These are phyloP conservation scores for Ramaria sp. DNA, from an alignment of 768 basidiomycete genomes.

Conservation along the genomic window DNA sequence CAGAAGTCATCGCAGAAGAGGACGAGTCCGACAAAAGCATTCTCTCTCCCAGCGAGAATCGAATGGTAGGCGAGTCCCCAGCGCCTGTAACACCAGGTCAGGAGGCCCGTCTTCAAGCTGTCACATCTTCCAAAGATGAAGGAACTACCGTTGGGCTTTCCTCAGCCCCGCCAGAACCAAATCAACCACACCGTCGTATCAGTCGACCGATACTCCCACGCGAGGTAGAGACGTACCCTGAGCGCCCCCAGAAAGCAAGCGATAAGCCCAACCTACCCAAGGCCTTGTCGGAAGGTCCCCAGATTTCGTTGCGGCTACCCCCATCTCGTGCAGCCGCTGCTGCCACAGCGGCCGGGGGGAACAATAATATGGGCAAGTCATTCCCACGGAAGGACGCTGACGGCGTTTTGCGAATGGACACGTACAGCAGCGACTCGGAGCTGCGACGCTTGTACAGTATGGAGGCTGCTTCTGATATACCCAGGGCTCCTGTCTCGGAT, in stretches of 20 bases:
- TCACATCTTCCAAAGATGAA: not conserved
- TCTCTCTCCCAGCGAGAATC: slow-evolving; percentile 29
- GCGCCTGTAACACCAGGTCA: slow-evolving; percentile 16
- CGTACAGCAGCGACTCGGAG: not conserved
- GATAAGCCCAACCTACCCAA: not conserved
- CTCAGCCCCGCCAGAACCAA: slow-evolving; percentile 44
- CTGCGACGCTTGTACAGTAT: not conserved
- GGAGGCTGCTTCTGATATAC: not conserved
- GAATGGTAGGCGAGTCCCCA: slow-evolving; percentile 36
- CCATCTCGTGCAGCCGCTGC: not conserved
- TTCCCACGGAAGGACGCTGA: not conserved
- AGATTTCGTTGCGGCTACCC: not conserved
- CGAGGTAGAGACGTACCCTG: not conserved
- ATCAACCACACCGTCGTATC: slow-evolving; percentile 21
- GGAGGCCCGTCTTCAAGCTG: not conserved
- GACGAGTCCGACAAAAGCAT: slow-evolving; percentile 10
- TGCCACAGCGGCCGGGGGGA: not conserved
- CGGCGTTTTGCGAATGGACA: not conserved
- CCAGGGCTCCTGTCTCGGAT: not conserved
- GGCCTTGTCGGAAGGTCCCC: not conserved
- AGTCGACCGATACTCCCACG: not conserved
- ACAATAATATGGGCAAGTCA: not conserved
- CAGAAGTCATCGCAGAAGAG: not conserved
- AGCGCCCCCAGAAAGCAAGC: not conserved
- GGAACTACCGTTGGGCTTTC: too few species aligned